phyloP scores from a whole-genome alignment of 2,329 filamentous ascomycete species.

The Graphiopsis chlorocephala region DNA sequence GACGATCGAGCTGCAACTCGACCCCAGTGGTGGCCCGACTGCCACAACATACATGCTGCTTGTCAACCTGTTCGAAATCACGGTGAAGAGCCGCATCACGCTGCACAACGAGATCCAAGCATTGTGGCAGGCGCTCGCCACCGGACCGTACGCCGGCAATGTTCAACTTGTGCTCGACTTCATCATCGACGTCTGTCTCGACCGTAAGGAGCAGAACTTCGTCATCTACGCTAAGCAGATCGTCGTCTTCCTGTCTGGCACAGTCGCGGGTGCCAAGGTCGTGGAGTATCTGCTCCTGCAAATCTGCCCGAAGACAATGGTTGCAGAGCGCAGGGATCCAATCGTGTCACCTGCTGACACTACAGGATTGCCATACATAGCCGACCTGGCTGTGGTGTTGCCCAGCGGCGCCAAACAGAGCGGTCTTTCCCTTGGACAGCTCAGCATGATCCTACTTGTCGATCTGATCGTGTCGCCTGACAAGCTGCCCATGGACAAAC shows the following conservation, averaged over 20 bases:
- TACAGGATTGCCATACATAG: conserved; percentile 78
- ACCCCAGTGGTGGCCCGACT: conserved; percentile 86
- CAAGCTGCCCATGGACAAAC: conserved; percentile 71
- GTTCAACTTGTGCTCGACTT: conserved; percentile 94
- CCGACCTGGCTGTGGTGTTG: conserved; percentile 74
- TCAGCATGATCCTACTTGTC: conserved; percentile 89
- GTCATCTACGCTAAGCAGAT: conserved; percentile 98
- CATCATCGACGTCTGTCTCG: conserved; percentile 89
- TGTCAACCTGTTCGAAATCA: conserved; percentile 93
- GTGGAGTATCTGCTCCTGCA: conserved; percentile 91
- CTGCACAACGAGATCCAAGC: conserved; percentile 97
- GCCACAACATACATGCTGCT: conserved; percentile 91
- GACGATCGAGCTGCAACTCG: conserved; percentile 84
- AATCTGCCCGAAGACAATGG: conserved; percentile 94
- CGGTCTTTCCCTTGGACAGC: conserved; percentile 86
- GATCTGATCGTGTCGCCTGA: conserved; percentile 94
- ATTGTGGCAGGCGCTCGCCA: conserved; percentile 93
- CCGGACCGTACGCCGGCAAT: conserved; percentile 87
- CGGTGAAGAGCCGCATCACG: conserved; percentile 82
- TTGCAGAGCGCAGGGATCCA: conserved; percentile 75
- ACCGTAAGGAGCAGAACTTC: conserved; percentile 94
- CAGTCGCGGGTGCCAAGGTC: conserved; percentile 79
- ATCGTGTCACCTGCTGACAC: conserved; percentile 70
- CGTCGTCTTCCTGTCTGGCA: conserved; percentile 91
- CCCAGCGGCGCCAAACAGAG: conserved; percentile 82